Base-by-base conservation (phyloP, 345 rosid genomes). In the Aethionema arabicum region DNA sequence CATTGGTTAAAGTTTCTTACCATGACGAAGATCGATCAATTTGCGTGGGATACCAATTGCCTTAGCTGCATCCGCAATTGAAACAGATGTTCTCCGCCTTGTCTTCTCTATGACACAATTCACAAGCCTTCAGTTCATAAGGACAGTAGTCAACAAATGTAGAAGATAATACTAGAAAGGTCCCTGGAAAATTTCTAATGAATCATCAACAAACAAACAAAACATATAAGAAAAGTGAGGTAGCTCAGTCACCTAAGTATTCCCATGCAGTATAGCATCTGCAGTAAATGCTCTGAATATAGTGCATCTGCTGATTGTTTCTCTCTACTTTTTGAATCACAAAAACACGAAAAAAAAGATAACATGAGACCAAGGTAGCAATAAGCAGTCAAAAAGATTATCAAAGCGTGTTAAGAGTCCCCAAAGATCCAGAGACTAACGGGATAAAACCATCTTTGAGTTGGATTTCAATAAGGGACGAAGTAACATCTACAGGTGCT, bases 11-110 rank as follows among this genome's bases (percentile, higher is more conserved):
- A 68, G 66, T 47, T 30, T 39, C 75, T 73, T 74, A 95, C 99
- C 99, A 72, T 95, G 99, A 68, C 95, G 96, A 72, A 95, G 70
- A 72, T 95, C 97, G 52, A 95, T 88, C 55, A 95, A 67, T 56
- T 67, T 80, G 46, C 97, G 92, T 0, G 99, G 97, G 61, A 95
- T 86, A 56, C 88, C 86, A 32, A 90, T 80, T 59, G 71, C 86
- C 66, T 57, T 76, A 44, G 99, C 96, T 49, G 99, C 99, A 67
- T 80, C 91, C 6, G 93, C 96, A 77, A 90, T 88, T 33, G 98
- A 95, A 66, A 80, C 54, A 32, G 77, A 77, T 15, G 72, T 77
- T 64, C 78, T 84, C 64, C 78, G 83, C 44, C 96, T 83, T 12
- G 82, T 83, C 83, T 86, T 95, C 78, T 95, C 99, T 33, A 88